Evolutionary conservation across 2,329 filamentous ascomycete species (phyloP).

Genomic region (Verticillium klebahnii): DNA sequence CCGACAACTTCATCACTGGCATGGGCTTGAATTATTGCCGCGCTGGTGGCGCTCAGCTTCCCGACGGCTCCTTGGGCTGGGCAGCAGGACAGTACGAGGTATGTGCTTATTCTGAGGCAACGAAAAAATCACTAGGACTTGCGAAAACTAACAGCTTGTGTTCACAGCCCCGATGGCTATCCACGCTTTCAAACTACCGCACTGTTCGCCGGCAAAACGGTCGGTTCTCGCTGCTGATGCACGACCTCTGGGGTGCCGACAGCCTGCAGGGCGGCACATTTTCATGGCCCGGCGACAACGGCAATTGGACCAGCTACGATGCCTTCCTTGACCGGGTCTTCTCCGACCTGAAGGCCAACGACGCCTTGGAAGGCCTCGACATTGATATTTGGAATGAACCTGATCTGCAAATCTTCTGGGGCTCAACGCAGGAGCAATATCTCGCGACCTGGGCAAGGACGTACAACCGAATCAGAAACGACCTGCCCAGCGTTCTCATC

Average conservation of each 20-base stretch:
- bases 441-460: constrained; percentile 7
- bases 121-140: neutral
- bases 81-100: neutral
- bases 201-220: neutral
- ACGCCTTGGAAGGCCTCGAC: constrained; percentile 2
- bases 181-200: constrained; percentile 2
- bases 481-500: constrained; percentile 7
- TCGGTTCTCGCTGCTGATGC: constrained; percentile 3
- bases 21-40: constrained; percentile 5
- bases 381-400: constrained; percentile 12
- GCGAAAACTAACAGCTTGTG: neutral
- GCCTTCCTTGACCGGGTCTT: constrained; percentile 5
- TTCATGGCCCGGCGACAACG: constrained; percentile 9
- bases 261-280: constrained; percentile 1
- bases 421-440: constrained; percentile 6
- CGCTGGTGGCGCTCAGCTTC: constrained; percentile 10
- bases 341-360: constrained; percentile 2
- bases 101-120: neutral
- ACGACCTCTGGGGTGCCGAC: constrained; percentile 10
- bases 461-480: constrained; percentile 2
- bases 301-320: constrained; percentile 7
- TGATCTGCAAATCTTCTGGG: constrained; percentile 7
- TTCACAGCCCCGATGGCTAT: neutral
- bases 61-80: constrained; percentile 1
- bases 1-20: constrained; percentile 1